Base-by-base conservation (phyloP, 257 asterid species). In the Nicotiana paniculata region DNA sequence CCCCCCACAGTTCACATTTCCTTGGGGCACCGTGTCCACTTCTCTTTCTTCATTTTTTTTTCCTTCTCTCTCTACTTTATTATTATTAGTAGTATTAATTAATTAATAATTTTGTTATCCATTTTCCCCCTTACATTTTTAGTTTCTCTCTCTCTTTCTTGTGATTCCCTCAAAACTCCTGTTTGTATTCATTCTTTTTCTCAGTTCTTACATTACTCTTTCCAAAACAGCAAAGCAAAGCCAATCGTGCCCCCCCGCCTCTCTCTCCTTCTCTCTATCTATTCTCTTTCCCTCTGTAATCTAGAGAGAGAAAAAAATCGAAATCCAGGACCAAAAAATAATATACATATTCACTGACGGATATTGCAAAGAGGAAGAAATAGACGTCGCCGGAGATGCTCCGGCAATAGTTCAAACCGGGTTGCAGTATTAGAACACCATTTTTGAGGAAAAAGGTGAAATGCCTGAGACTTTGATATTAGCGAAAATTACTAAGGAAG, bases 401-500 rank as follows among this genome's bases (percentile, higher is more conserved):
- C 64, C 82, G 62, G 48, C 81, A 66, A 81, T 81, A 80, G 63
- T 10, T 74, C 33, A 37, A 9, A 18, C 24, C 17, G 28, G 21
- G 26, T 48, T 62, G 9, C 24, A 26, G 46, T 55, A 10, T 12
- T 8, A 62, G 33, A 74, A 2, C 33, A 10, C 57, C 61, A 68
- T 43, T 43, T 43, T 43, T 43, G 51, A 43, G 12, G 51, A 43
- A 43, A 43, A 43, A 43, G 12, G 51, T 43, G 83, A 83, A 87
- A 91, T 91, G 97, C 92, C 90, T 35, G 90, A 91, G 78, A 85
- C 91, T 37, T 61, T 87, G 64, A 81, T 83, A 10, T 83, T 62
- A 53, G 15, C 85, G 10, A 85, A 83, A 68, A 12, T 55, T 74
- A 18, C 16, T 81, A 26, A 65, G 84, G 83, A 51, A 4, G 78